Base-by-base conservation (phyloP, 768 basidiomycete species). In the Russula abietina region DNA sequence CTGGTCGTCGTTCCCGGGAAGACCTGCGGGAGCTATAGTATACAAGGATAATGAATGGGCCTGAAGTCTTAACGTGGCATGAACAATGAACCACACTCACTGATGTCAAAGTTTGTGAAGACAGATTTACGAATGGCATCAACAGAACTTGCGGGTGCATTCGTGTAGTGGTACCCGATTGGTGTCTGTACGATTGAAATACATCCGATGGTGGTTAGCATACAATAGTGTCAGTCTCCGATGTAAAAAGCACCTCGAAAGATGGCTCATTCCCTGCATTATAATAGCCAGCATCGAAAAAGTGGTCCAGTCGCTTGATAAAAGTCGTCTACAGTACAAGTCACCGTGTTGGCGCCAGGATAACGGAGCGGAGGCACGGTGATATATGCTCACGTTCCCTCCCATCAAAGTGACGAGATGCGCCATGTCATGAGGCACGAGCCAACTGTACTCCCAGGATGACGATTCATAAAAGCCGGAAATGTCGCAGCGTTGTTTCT, bases 401-500 rank as follows among this genome's bases (percentile, higher is more conserved):
- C 86, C 86, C 85, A 87, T 86, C 38, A 87, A 75, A 17, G 82
- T 72, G 39, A 88, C 78, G 54, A 88, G 75, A 57, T 86, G 77
- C 2, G 84, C 85, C 0, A 82, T 86, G 62, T 88, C 86, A 64
- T 87, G 86, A 7, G 86, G 86, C 7, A 79, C 85, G 73, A 81
- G 86, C 83, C 81, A 87, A 66, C 83, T 85, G 70, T 87, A 87
- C 70, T 86, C 86, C 85, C 85, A 86, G 36, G 83, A 83, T 7
- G 83, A 84, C 1, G 84, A 83, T 68, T 88, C 86, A 66, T 86
- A 88, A 72, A 88, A 87, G 2, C 86, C 86, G 64, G 28, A 30
- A 30, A 30, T 30, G 28, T 30, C 28, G 79, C 80, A 3, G 71
- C 63, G 64, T 86, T 87, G 66, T 78, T 60, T 51, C 19, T 73